Conservation (phyloP, 139 green algal species). For the Haematococcus lacustris region DNA sequence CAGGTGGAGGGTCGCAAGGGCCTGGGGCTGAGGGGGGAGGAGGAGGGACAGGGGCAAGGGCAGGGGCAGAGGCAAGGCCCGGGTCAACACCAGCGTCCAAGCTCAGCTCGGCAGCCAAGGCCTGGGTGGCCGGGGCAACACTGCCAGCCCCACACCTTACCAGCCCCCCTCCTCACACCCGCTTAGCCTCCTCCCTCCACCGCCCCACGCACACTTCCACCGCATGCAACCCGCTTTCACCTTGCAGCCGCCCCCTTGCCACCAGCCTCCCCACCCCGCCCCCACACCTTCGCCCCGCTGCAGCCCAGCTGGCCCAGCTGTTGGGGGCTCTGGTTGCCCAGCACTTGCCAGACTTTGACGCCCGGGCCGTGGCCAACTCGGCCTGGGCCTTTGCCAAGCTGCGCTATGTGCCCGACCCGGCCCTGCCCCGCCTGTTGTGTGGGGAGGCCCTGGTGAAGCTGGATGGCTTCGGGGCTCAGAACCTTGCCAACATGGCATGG, state of each 20-base stretch:
- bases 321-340: constrained; percentile 26
- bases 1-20: background rate
- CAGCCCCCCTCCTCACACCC: too few species aligned
- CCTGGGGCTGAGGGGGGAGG: background rate
- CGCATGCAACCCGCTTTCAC: too few species aligned
- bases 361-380: constrained; percentile 46
- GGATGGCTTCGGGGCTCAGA: constrained; percentile 34
- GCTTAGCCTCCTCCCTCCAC: too few species aligned
- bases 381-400: constrained; percentile 53
- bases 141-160: too few species aligned
- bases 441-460: constrained; percentile 24
- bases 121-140: too few species aligned
- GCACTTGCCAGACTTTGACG: constrained; percentile 39
- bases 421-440: constrained; percentile 33
- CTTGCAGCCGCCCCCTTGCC: too few species aligned
- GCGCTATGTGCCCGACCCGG: constrained; percentile 30
- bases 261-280: too few species aligned
- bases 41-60: background rate
- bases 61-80: background rate
- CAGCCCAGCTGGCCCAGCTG: constrained; percentile 21
- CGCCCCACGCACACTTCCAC: too few species aligned
- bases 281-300: too few species aligned
- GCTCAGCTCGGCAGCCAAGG: too few species aligned
- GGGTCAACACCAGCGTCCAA: background rate
- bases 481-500: constrained; percentile 56